Base-by-base conservation (phyloP, 2,329 filamentous ascomycete genomes). In the Tolypocladium paradoxum region DNA sequence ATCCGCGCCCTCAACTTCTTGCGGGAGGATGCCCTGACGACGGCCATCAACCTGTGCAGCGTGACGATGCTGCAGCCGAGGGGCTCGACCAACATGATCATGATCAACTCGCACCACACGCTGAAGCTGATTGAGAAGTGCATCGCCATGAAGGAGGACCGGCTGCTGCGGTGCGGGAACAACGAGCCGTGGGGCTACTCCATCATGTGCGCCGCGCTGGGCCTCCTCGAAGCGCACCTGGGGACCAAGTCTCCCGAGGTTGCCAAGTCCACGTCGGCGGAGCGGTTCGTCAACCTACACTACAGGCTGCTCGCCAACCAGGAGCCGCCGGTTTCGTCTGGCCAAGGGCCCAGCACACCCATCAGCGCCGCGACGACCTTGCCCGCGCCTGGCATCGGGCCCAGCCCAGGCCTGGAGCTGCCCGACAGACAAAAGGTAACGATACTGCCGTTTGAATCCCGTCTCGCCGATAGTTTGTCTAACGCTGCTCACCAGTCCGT, bases 161-260 rank as follows among this genome's bases (percentile, higher is more conserved):
- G 79, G 1, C 73, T 83, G 8, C 64, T 84, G 27, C 71, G 79
- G n/a, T 82, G 78, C 56, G 80, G 80, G 18, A 83, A 83, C 67
- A 81, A 82, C 60, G 81, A 84, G 61, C 80, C 81, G 0, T 83
- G 81, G 81, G 79, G 79, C 20, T 82, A 83, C 64, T 79, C 76
- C 53, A 82, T 82, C 62, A 81, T 83, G 76, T 83, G 79, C 58
- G 78, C 79, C 3, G 78, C 80, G 1, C 71, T 77, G 29, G 81
- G 80, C 3, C 70, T 84, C 11, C 69, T 83, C 27, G 79, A 83
- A 63, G 77, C 78, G 0, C 80, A 84, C 55, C 68, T 83, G 16
- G 78, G 76, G 31, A 74, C 74, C 54, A 83, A 82, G 68, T 75
- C 78, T 8, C 63, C 75, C 18, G 77, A 82, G 57, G 71, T 71